A percentile compares a stretch with the other conserved stretches of the same genome.
phyloP scores from a whole-genome alignment of 2,329 filamentous ascomycete species.

The Fusarium hostae region DNA sequence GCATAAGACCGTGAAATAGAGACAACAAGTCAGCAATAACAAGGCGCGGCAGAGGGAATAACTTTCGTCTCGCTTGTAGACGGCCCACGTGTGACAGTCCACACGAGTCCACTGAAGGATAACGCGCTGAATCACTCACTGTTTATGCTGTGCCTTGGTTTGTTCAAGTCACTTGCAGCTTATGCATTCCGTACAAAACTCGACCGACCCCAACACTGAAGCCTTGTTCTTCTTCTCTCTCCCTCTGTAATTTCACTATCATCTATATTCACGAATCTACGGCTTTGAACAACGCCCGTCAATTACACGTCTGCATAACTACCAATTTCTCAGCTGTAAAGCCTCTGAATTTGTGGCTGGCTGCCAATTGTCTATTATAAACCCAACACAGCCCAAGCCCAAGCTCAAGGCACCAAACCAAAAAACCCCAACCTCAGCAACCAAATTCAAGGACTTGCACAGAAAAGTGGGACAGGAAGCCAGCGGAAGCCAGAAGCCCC shows the following conservation, averaged over 20 bases:
- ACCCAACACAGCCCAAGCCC: slow-evolving; percentile 11
- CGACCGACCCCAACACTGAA: not conserved
- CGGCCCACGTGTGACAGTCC: slow-evolving; percentile 32
- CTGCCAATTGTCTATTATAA: not conserved
- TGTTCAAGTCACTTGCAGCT: slow-evolving; percentile 21
- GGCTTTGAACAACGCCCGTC: not conserved
- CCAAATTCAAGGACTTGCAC: slow-evolving; percentile 21
- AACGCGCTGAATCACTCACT: slow-evolving; percentile 13
- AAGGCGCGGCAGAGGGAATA: slow-evolving; percentile 16
- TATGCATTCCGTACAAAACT: slow-evolving; percentile 27
- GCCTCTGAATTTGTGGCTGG: slow-evolving; percentile 2
- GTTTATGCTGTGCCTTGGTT: slow-evolving; percentile 24
- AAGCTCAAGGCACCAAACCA: slow-evolving; percentile 1
- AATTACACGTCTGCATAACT: not conserved
- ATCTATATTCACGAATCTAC: not conserved
- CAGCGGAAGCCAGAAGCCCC: slow-evolving; percentile 16
- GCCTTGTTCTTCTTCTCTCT: slow-evolving; percentile 5
- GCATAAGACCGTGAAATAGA: slow-evolving; percentile 23
- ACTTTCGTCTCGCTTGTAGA: not conserved
- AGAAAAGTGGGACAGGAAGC: slow-evolving; percentile 30
- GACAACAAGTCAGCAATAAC: slow-evolving; percentile 13
- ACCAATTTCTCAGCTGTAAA: not conserved
- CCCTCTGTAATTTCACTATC: slow-evolving; percentile 1
- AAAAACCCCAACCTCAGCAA: slow-evolving; percentile 14
- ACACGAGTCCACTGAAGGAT: slow-evolving; percentile 27